Conservation (phyloP, 345 rosid genomes). For the Syzygium grande region DNA sequence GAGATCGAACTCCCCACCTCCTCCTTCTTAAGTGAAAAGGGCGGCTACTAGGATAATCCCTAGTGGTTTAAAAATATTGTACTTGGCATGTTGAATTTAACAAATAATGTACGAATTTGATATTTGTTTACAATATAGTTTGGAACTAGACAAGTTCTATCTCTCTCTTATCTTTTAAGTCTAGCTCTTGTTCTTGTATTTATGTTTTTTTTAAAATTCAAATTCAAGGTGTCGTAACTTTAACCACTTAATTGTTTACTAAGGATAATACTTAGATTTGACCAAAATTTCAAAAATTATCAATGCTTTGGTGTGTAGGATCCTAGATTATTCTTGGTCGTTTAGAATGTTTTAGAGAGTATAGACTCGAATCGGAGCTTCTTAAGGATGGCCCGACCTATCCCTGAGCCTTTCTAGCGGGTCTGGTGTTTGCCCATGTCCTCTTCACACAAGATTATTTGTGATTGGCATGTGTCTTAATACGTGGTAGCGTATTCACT, state of each 20-base stretch:
- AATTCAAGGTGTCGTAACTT: background rate
- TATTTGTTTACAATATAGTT: background rate
- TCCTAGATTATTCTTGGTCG: fast-evolving
- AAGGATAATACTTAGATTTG: background rate
- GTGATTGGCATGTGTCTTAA: background rate
- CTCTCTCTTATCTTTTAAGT: background rate
- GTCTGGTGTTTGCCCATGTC: background rate
- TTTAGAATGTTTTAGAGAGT: background rate
- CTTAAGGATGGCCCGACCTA: fast-evolving
- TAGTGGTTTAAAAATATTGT: background rate
- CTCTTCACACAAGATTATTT: background rate
- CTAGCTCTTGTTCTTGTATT: background rate
- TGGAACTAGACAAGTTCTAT: too few species aligned
- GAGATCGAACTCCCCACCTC: too few species aligned
- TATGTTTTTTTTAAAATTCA: background rate
- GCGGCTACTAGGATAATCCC: fast-evolving
- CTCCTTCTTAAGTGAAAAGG: too few species aligned
- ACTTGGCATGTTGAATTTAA: background rate
- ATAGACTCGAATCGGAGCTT: fast-evolving
- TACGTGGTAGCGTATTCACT: fast-evolving
- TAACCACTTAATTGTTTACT: too few species aligned
- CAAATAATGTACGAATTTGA: background rate
- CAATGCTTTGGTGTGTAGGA: too few species aligned
- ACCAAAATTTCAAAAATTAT: background rate
- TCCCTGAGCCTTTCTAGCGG: background rate